Base-by-base conservation (phyloP, 2,329 filamentous ascomycete species). In the Coleophoma cylindrospora region DNA sequence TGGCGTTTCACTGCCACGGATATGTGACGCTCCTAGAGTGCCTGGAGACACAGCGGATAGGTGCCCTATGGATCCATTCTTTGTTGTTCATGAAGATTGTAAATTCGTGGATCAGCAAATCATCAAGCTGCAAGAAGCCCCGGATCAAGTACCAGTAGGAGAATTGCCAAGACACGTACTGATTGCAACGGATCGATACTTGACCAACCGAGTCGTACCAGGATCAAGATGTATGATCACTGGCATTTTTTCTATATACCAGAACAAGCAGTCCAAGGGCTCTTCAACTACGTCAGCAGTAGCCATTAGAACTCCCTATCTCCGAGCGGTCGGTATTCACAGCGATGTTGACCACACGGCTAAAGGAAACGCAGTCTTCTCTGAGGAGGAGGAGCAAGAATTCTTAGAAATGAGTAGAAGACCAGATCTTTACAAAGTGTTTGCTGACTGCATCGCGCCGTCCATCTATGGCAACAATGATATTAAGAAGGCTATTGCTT, bases 161-260 rank as follows among this genome's bases (percentile, higher is more conserved):
- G 94, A 99, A 70, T 74, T 99, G 45, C 94, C 94, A 3, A 81
- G 94, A 40, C 94, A 99, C 62, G 95, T 99, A 43, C 80, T 97
- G 54, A 89, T 99, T 54, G 95, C 91, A 0, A 94, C 94, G n/a
- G 94, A 99, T 65, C 82, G 94, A 48, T 96, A 97, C 65, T 75
- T 99, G 43, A 94, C 92, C 11, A 99, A 99, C 66, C 83, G 91
- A 47, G 94, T 99, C 3, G 91, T 99, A 3, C 94, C 94, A 6
- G 94, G 94, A 32, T 95, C 92, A 46, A 81, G 92, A 66, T 99
- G 94, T 68, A 95, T 91, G 3, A 80, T 99, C 15, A 97, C 94
- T 81, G 94, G 94, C 17, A 90, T 99, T 34, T 99, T 96, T 73
- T 96, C 92, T 32, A 97, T 97, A 64, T 99, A 96, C 69, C 90